Conservation (phyloP, 192 early-diverging fungal genomes). For the Piromyces sp. region DNA sequence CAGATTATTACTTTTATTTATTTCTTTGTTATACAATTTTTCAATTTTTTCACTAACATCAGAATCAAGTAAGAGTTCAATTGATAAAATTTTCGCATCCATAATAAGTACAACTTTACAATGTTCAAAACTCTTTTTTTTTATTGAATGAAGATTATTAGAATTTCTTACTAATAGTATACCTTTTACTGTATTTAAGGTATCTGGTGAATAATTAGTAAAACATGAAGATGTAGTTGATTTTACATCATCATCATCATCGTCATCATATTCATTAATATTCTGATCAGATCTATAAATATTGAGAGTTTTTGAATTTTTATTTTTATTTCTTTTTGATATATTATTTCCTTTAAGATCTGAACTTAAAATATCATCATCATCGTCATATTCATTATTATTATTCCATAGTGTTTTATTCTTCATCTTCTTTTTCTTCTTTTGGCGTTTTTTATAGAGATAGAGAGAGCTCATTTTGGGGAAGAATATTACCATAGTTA, state of each 20-base stretch:
- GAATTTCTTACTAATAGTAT: neutral
- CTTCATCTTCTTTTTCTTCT: neutral
- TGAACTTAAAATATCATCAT: neutral
- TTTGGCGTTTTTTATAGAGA: neutral
- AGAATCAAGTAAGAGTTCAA: neutral
- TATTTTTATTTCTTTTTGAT: too few relatives aligned
- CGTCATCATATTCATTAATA: neutral
- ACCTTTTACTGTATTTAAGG: neutral
- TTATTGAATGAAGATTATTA: neutral
- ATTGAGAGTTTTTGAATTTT: too few relatives aligned
- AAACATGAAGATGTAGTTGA: neutral
- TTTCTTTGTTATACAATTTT: neutral
- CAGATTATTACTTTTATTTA: neutral
- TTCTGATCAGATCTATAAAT: too few relatives aligned
- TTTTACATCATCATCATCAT: neutral
- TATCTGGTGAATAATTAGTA: neutral
- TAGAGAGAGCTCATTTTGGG: neutral
- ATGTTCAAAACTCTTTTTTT: neutral
- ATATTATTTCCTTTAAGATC: neutral
- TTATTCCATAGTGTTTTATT: neutral
- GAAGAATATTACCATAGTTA: neutral
- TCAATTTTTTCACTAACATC: neutral
- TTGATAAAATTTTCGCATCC: neutral
- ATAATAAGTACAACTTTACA: neutral
- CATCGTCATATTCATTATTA: neutral